Conservation (phyloP, 805 yeast genomes). For the Jamesozyma rosinii region DNA sequence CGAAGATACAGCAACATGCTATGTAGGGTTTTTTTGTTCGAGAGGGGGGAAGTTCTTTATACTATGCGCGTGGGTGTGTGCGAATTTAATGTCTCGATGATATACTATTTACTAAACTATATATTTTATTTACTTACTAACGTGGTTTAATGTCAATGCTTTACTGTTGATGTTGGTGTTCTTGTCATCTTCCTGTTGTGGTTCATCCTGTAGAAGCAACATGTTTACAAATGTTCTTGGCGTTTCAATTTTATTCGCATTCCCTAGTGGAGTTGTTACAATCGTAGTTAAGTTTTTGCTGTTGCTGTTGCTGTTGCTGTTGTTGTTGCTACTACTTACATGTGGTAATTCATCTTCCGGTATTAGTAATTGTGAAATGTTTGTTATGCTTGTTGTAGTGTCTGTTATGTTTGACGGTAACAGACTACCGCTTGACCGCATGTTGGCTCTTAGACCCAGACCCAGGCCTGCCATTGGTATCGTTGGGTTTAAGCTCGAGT, state of each 20-base stretch:
- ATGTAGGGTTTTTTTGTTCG: too few species aligned
- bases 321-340: not conserved
- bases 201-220: constrained; percentile 10
- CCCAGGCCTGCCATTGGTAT: not conserved
- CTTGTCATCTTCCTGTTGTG: not conserved
- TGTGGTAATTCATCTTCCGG: not conserved
- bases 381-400: constrained; percentile 2
- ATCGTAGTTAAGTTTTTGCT: not conserved
- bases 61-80: too few species aligned
- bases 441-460: not conserved
- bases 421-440: not conserved
- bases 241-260: constrained; percentile 13
- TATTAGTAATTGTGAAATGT: constrained; percentile 3
- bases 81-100: too few species aligned
- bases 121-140: too few species aligned
- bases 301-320: not conserved
- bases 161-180: not conserved
- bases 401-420: not conserved
- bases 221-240: constrained; percentile 23
- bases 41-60: too few species aligned
- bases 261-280: constrained; percentile 2
- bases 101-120: too few species aligned
- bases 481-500: not conserved
- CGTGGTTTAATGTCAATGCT: not conserved
- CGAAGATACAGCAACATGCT: too few species aligned